Percentiles rank a stretch among this genome's conserved stretches.
phyloP scores from a whole-genome alignment of 306 rosid species.

The Cicer bijugum region DNA sequence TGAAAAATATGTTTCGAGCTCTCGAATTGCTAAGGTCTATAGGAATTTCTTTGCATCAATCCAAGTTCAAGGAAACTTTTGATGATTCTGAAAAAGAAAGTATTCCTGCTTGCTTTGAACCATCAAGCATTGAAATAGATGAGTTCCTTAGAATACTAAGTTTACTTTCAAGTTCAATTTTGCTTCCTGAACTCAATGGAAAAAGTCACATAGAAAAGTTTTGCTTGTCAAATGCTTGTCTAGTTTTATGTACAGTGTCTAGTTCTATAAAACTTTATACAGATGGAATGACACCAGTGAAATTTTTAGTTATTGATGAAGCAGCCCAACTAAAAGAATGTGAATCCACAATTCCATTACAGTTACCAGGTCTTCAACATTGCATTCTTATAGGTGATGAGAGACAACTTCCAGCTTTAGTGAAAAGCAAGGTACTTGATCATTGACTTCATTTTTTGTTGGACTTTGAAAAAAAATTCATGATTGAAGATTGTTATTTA shows the following conservation, averaged over 20 bases:
- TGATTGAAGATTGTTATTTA: background rate
- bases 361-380: constrained; percentile 46
- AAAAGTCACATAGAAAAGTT: background rate
- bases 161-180: background rate
- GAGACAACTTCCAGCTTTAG: constrained; percentile 62
- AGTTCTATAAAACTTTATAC: constrained; percentile 47
- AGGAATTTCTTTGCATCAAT: background rate
- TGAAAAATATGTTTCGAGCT: constrained; percentile 24
- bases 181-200: background rate
- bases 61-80: background rate
- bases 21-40: constrained; percentile 24
- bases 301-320: constrained; percentile 59
- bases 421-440: constrained; percentile 59
- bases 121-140: background rate
- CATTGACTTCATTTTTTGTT: background rate
- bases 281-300: background rate
- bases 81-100: background rate
- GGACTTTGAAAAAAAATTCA: background rate
- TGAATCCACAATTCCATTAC: constrained; percentile 59
- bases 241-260: constrained; percentile 49
- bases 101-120: background rate
- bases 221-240: constrained; percentile 45
- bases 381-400: constrained; percentile 62
- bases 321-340: constrained; percentile 64
- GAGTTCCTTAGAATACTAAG: constrained; percentile 1